Evolutionary conservation across 2,329 filamentous ascomycete species (phyloP), one percentile per base, ranked within the genome.

Genomic region (Aspergillus aculeatus): DNA sequence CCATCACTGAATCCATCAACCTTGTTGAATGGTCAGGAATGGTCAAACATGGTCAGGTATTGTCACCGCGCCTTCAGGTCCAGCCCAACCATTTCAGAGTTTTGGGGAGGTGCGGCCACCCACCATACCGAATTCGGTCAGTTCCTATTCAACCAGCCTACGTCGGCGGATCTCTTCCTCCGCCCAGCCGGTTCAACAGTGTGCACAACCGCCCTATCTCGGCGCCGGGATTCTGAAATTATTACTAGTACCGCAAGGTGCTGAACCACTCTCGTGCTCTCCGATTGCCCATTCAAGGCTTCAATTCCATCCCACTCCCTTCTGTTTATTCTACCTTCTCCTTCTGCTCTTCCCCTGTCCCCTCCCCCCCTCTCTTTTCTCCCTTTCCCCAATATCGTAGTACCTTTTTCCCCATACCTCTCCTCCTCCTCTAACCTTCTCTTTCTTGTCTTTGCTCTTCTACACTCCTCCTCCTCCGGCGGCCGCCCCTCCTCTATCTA

Each of bases 1-100:
- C 5, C 10, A 38, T 35, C n/a, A 32, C 29, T 50, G 32, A 11
- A 31, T 4, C 3, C n/a, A 44, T 19, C 16, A 16, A 53, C 12
- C 19, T 29, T 12, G 51, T 16, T 38, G 29, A 35, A 35, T 23
- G 35, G 35, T 38, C 35, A 24, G 29, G 26, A 29, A 48, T 48
- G 32, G 32, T 6, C 23, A 23, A 4, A 23, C 23, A 23, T 50
- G n/a, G 51, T 48, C 41, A 48, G 31, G 64, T 67, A 67, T 61
- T 64, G 59, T 67, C 61, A 64, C 57, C 26, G 50, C 50, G 56
- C 55, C 47, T 47, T 26, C 41, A 47, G 62, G 64, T 61, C 65
- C 68, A 70, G 67, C 72, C 71, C 74, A 75, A 74, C 73, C 70
- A 63, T 73, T 66, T 73, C 70, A 63, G 67, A 66, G 62, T 65